phyloP scores from a whole-genome alignment of 257 asterid species.

The Plantago elongata region DNA sequence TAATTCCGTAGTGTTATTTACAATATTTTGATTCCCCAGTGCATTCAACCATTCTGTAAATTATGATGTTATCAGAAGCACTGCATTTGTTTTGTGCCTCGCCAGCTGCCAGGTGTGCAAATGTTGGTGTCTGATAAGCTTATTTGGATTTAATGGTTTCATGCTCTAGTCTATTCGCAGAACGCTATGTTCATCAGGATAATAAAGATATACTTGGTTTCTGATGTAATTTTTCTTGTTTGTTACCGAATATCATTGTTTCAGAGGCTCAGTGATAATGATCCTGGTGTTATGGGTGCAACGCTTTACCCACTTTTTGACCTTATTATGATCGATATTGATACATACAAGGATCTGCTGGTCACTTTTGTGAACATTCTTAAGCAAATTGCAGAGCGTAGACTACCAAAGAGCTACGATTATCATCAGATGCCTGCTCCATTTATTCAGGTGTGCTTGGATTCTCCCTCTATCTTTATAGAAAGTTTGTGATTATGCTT shows the following conservation, averaged over 20 bases:
- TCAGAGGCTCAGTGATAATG: constrained; percentile 91
- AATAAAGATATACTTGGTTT: not conserved
- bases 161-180: not conserved
- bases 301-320: constrained; percentile 92
- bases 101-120: no score
- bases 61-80: no score
- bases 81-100: no score
- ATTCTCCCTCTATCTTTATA: not conserved
- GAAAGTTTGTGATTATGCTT: not conserved
- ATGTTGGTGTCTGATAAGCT: not conserved
- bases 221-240: constrained; percentile 11
- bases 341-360: constrained; percentile 75
- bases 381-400: constrained; percentile 92
- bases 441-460: constrained; percentile 68
- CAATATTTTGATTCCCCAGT: no score
- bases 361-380: constrained; percentile 92
- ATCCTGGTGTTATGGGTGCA: constrained; percentile 99
- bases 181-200: not conserved
- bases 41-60: no score
- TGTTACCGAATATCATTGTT: constrained; percentile 24
- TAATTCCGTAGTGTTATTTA: no score
- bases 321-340: constrained; percentile 67
- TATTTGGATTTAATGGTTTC: not conserved
- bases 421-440: constrained; percentile 99
- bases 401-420: constrained; percentile 91